These are phyloP conservation scores for Kodamaea sp. DNA, from an alignment of 1,139 yeast genomes.

Conservation along the genomic window DNA sequence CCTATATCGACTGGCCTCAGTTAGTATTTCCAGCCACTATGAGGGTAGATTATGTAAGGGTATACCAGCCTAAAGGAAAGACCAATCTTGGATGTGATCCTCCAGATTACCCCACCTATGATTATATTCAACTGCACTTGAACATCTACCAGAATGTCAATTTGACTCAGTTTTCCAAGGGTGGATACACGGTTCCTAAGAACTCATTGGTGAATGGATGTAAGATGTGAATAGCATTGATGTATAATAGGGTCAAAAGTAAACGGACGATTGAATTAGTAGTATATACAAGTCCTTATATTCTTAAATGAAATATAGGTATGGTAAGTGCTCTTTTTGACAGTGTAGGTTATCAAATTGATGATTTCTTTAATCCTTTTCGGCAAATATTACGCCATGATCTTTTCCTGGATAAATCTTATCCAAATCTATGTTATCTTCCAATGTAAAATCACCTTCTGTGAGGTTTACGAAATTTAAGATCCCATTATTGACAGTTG, in stretches of 20 bases:
- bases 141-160: slow-evolving; percentile 25
- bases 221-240: too few species aligned
- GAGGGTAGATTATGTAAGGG: slow-evolving; percentile 28
- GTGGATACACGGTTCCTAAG: slow-evolving; percentile 27
- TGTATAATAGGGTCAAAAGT: too few species aligned
- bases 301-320: too few species aligned
- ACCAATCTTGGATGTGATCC: slow-evolving; percentile 30
- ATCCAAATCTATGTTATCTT: slow-evolving; percentile 22
- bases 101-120: slow-evolving; percentile 24
- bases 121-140: slow-evolving; percentile 24
- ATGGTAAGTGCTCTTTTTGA: too few species aligned
- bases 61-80: slow-evolving; percentile 27
- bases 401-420: slow-evolving; percentile 14
- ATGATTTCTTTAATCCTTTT: not conserved
- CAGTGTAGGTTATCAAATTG: too few species aligned
- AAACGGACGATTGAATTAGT: too few species aligned
- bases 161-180: slow-evolving; percentile 23
- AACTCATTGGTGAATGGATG: slow-evolving; percentile 17
- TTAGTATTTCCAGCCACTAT: slow-evolving; percentile 26
- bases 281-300: too few species aligned
- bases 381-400: slow-evolving; percentile 21
- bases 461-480: slow-evolving; percentile 64
- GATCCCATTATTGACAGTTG: slow-evolving; percentile 71
- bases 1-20: slow-evolving; percentile 32
- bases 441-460: slow-evolving; percentile 58